These are phyloP conservation scores for Pichia exigua DNA, from an alignment of 805 yeast species.

Conservation along the genomic window DNA sequence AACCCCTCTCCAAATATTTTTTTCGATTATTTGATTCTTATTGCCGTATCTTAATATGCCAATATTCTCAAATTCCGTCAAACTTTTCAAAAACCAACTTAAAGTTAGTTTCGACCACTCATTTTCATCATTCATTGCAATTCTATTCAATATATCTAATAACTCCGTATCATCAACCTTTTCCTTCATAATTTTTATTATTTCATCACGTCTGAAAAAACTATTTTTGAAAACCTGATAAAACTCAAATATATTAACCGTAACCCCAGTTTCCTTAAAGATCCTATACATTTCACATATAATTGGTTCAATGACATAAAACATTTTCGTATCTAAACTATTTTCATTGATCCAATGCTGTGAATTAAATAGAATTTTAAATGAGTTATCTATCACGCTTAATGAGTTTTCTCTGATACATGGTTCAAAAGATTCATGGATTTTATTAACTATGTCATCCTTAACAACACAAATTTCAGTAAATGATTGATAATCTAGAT, in stretches of 20 bases:
- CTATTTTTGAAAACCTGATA: constrained; percentile 31
- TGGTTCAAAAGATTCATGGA: constrained; percentile 34
- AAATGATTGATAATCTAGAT: constrained; percentile 25
- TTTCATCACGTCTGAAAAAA: constrained; percentile 12
- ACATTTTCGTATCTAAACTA: constrained; percentile 22
- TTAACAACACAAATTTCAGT: constrained; percentile 36
- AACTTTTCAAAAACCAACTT: constrained; percentile 68
- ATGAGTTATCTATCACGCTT: constrained; percentile 36
- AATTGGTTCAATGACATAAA: constrained; percentile 38
- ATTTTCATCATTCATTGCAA: constrained; percentile 26
- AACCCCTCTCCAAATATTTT: constrained; percentile 62
- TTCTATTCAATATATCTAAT: constrained; percentile 4
- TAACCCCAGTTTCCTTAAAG: constrained; percentile 71
- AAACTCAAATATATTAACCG: constrained; percentile 32
- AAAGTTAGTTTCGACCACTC: constrained; percentile 58
- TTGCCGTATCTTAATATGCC: constrained; percentile 62
- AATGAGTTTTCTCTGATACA: constrained; percentile 34
- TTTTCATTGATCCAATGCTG: constrained; percentile 16
- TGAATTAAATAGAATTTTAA: constrained; percentile 21
- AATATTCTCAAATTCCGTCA: constrained; percentile 59
- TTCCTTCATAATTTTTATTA: constrained; percentile 13
- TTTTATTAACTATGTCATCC: constrained; percentile 23
- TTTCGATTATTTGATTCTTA: constrained; percentile 61
- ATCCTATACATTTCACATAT: constrained; percentile 53
- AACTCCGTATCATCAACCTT: constrained; percentile 2